Conservation (phyloP, 169 alveolate species). For the Eimeria maxima region DNA sequence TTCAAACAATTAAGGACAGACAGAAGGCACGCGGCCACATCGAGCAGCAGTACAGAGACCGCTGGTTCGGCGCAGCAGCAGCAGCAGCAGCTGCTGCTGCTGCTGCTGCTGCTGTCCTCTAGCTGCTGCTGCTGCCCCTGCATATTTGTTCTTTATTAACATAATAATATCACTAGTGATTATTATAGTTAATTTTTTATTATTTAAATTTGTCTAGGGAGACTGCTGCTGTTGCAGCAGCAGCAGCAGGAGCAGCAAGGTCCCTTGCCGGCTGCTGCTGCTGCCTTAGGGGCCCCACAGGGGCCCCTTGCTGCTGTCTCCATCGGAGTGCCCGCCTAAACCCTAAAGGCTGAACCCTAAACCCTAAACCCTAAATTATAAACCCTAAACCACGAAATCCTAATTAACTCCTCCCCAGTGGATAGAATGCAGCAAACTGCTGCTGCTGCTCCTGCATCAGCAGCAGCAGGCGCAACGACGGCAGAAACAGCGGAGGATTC, state of each 20-base stretch:
- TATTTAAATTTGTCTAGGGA: too few species aligned
- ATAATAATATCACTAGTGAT: background rate
- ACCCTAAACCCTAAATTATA: background rate
- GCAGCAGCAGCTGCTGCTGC: background rate
- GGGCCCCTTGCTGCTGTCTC: background rate
- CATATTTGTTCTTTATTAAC: too few species aligned
- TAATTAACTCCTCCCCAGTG: background rate
- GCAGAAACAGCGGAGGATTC: background rate
- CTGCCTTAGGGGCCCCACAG: slow-evolving; percentile 4
- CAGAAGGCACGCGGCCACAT: too few species aligned
- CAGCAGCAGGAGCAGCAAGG: background rate
- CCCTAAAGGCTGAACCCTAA: background rate
- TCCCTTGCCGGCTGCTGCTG: background rate
- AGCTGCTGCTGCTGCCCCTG: background rate
- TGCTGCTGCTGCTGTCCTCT: background rate
- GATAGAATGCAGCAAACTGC: background rate
- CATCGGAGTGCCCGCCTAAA: background rate
- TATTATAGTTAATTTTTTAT: too few species aligned
- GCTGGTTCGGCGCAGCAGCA: too few species aligned
- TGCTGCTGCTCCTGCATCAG: background rate
- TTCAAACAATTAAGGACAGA: too few species aligned
- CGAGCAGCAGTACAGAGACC: background rate
- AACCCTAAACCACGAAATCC: background rate
- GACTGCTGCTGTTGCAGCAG: background rate
- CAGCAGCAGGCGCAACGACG: background rate